Evolutionary conservation across 2,329 filamentous ascomycete genomes (phyloP).

Genomic region (Massarina eburnea): DNA sequence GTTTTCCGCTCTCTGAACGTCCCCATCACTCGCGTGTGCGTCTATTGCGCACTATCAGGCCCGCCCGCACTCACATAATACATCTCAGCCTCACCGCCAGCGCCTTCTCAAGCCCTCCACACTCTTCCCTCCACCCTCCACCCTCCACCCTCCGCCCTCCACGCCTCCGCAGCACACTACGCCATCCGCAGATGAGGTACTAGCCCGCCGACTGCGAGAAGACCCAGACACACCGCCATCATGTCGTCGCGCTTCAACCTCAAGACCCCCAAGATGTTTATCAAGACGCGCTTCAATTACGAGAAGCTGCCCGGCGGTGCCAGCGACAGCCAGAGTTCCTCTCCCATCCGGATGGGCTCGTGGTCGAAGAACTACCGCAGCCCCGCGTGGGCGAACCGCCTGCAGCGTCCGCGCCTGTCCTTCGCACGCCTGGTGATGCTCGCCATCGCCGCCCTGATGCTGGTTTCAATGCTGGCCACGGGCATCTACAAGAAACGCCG

Average conservation of each 20-base stretch:
- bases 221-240: conserved; percentile 16
- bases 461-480: conserved; percentile 46
- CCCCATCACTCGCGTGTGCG: background rate
- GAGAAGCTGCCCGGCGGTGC: conserved; percentile 48
- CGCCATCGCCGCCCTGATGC: conserved; percentile 43
- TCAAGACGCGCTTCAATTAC: conserved; percentile 48
- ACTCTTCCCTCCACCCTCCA: background rate
- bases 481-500: conserved; percentile 45
- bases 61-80: conserved; percentile 1
- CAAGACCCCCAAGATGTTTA: conserved; percentile 50
- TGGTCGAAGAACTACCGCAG: conserved; percentile 36
- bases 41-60: background rate
- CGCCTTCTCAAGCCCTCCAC: background rate
- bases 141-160: background rate
- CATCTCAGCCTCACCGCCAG: conserved; percentile 1
- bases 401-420: conserved; percentile 47
- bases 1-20: background rate
- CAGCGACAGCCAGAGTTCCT: conserved; percentile 45
- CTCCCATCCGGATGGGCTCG: conserved; percentile 43
- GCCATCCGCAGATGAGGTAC: conserved; percentile 30
- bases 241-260: conserved; percentile 45
- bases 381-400: conserved; percentile 42
- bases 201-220: conserved; percentile 18
- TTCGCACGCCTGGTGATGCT: conserved; percentile 46
- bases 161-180: background rate